Base-by-base conservation (phyloP, 2,329 filamentous ascomycete genomes). In the Cordyceps farinosa region DNA sequence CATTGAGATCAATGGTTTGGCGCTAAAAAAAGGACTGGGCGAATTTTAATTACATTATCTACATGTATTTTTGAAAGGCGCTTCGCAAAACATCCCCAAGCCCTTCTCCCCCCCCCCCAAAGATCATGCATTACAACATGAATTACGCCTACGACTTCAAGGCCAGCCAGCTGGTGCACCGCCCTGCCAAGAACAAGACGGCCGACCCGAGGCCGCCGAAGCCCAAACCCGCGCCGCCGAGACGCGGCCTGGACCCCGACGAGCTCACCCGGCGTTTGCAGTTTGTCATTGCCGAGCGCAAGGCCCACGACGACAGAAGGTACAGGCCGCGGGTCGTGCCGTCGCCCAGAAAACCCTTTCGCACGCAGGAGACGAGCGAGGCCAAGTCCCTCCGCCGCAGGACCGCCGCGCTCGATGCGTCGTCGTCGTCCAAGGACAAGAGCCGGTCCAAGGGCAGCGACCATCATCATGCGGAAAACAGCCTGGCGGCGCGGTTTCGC, bases 191-290 rank as follows among this genome's bases (percentile, higher is more conserved):
- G 50, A 54, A 17, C 15, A n/a, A 17, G 27, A n/a, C 8, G 6
- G 29, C 50, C 44, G 34, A 42, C 36, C 11, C 55, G 11, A 62
- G 51, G 52, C 62, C 61, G 40, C 62, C 57, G 1, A 67, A 66
- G 27, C 62, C 65, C 30, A 65, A 64, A 69, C 47, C 64, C 69
- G 13, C 67, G 70, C 30, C 67, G 8, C 59, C 59, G 5, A 29
- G 50, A 11, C 67, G 72, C 38, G 72, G 76, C 2, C 72, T 87
- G 52, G 84, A 87, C 65, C 77, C 85, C 0, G 78, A 82, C 34
- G 84, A 88, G 62, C 73, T 88, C 34, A 78, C 79, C 11, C 78
- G 80, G 38, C 80, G 84, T 22, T 76, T 88, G 30, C 76, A 77
- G 55, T 66, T 78, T 11, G 80, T 87, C 22, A 73, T 84, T 15